Conservation (phyloP, 1,284 basidiomycete genomes). For the Pholiota adiposa region DNA sequence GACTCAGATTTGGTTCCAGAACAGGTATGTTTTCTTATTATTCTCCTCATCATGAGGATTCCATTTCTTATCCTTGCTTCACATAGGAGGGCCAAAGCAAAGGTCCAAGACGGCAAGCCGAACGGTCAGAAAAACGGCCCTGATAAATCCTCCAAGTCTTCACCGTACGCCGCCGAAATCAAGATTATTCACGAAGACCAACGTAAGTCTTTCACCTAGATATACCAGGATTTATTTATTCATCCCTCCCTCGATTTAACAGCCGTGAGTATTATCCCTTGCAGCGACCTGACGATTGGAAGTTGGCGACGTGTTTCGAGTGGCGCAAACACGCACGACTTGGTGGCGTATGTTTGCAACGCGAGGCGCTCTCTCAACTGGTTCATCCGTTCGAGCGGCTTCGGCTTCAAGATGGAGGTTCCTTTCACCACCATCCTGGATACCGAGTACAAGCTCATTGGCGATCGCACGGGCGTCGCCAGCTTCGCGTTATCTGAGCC, state of each 20-base stretch:
- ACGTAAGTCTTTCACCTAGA: conserved; percentile 47
- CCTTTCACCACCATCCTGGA: conserved; percentile 65
- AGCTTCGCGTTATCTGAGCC: conserved; percentile 66
- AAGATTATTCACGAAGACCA: conserved; percentile 76
- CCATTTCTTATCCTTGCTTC: not conserved
- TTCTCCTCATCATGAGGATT: not conserved
- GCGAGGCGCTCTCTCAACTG: conserved; percentile 67
- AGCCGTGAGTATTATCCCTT: conserved; percentile 79
- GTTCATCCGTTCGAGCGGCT: conserved; percentile 75
- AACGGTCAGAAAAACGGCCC: conserved; percentile 41
- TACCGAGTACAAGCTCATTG: conserved; percentile 58
- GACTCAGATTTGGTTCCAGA: conserved; percentile 89
- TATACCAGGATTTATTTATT: conserved; percentile 13
- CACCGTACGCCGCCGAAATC: conserved; percentile 57
- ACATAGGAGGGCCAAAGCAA: conserved; percentile 77
- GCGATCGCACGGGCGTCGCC: conserved; percentile 61
- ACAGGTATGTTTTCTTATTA: conserved; percentile 52
- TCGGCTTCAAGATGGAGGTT: conserved; percentile 84
- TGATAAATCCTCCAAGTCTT: conserved; percentile 51
- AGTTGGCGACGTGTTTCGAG: conserved; percentile 76
- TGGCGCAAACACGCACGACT: conserved; percentile 57
- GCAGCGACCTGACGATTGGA: conserved; percentile 73
- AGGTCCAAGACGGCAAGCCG: conserved; percentile 64
- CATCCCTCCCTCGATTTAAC: conserved; percentile 12
- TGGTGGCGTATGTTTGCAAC: conserved; percentile 76